Conservation (phyloP, 192 early-diverging fungal species). For the Oehlia diaphana region DNA sequence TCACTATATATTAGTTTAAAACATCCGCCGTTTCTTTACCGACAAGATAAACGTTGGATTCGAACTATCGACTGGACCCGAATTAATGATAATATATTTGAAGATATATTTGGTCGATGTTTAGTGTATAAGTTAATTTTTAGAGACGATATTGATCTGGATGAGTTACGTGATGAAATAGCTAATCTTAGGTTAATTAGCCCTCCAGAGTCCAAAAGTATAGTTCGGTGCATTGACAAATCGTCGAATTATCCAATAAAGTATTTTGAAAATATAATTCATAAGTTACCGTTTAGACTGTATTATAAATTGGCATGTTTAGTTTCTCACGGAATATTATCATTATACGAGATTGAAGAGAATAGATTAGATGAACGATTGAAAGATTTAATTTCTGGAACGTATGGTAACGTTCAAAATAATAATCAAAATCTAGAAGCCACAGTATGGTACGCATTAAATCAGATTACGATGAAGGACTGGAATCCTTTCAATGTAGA, state of each 20-base stretch:
- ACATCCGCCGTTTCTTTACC: background rate
- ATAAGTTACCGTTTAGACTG: background rate
- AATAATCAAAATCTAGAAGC: background rate
- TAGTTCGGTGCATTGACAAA: background rate
- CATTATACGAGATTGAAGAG: background rate
- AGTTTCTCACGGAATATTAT: background rate
- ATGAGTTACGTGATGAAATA: background rate
- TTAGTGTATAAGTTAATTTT: constrained; percentile 3
- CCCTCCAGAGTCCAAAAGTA: background rate
- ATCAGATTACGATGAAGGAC: background rate
- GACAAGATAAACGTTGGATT: background rate
- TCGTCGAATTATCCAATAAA: background rate
- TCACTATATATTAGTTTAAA: constrained; percentile 11
- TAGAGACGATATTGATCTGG: background rate
- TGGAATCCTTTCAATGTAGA: constrained; percentile 15
- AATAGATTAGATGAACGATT: background rate
- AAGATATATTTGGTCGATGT: constrained; percentile 10
- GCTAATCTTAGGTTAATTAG: background rate
- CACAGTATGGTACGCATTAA: constrained; percentile 5
- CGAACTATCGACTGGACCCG: constrained; percentile 4
- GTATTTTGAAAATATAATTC: background rate
- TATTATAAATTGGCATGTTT: constrained; percentile 9
- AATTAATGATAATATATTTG: background rate
- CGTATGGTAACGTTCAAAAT: background rate
- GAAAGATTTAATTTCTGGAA: background rate